Conservation (phyloP, 2,329 filamentous ascomycete species). For the Coniochaeta prunicola region DNA sequence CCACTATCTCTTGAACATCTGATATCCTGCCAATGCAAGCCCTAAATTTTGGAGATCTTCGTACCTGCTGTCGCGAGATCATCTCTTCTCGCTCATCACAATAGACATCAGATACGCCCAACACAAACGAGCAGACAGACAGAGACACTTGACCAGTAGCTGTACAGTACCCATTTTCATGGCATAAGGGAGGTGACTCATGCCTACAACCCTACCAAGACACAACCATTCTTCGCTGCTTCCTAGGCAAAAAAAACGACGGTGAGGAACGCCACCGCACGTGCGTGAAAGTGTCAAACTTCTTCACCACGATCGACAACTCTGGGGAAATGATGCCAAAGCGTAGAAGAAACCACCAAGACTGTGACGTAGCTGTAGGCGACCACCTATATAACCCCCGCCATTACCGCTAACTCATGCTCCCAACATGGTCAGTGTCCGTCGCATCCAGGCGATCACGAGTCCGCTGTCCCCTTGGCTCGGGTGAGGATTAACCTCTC, state of each 20-base stretch:
- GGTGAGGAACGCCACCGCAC: background rate
- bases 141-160: background rate
- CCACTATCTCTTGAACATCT: no score
- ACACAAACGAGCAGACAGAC: background rate
- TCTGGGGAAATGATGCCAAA: background rate
- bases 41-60: no score
- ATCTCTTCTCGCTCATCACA: no score
- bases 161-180: background rate
- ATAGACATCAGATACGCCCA: background rate
- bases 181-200: background rate
- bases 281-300: background rate
- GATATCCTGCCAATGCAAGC: no score
- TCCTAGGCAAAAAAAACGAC: background rate
- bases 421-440: background rate
- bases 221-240: background rate
- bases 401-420: background rate
- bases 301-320: background rate
- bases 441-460: constrained; percentile 1
- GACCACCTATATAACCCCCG: background rate
- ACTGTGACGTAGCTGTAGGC: background rate
- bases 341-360: background rate
- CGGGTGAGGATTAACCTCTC: background rate
- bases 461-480: background rate
- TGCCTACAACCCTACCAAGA: background rate
- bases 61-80: no score